Evolutionary conservation across 768 basidiomycete genomes (phyloP).

Genomic region (Boletus speciosus): DNA sequence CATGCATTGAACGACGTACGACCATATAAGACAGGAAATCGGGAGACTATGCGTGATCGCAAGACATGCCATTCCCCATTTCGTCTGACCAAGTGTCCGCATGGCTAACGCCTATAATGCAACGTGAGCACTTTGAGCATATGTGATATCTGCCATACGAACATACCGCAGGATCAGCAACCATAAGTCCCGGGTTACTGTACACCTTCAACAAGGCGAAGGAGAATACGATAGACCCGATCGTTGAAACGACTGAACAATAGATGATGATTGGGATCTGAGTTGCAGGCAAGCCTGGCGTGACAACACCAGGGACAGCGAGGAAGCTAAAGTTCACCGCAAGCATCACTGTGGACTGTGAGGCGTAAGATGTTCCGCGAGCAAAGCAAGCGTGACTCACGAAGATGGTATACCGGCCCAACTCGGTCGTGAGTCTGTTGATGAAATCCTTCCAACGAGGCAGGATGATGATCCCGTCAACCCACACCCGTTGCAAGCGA

Average conservation of each 20-base stretch:
- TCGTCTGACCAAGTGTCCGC: not conserved
- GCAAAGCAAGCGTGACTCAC: not conserved
- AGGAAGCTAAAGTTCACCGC: conserved; percentile 18
- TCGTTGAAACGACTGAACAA: conserved; percentile 11
- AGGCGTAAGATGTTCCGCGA: not conserved
- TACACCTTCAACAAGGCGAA: conserved; percentile 9
- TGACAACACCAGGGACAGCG: conserved; percentile 7
- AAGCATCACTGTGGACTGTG: conserved; percentile 16
- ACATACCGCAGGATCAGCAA: conserved; percentile 7
- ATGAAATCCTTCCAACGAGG: conserved; percentile 12
- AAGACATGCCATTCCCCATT: conserved; percentile 5
- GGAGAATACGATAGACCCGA: conserved; percentile 17
- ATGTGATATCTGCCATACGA: not conserved
- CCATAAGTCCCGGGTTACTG: conserved; percentile 2
- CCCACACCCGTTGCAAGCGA: conserved; percentile 13
- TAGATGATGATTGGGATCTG: conserved; percentile 9
- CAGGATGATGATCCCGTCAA: conserved; percentile 1
- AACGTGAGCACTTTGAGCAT: not conserved
- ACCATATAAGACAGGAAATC: conserved; percentile 10
- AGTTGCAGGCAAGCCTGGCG: not conserved
- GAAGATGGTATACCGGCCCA: conserved; percentile 12
- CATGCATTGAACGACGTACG: conserved; percentile 2
- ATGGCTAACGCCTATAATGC: not conserved
- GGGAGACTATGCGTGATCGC: conserved; percentile 16
- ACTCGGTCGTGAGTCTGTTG: conserved; percentile 3